A percentile compares a stretch with the other conserved stretches of the same genome.
These are phyloP conservation scores for Fusarium nisikadoi DNA, from an alignment of 2,329 filamentous ascomycete species.

Conservation along the genomic window DNA sequence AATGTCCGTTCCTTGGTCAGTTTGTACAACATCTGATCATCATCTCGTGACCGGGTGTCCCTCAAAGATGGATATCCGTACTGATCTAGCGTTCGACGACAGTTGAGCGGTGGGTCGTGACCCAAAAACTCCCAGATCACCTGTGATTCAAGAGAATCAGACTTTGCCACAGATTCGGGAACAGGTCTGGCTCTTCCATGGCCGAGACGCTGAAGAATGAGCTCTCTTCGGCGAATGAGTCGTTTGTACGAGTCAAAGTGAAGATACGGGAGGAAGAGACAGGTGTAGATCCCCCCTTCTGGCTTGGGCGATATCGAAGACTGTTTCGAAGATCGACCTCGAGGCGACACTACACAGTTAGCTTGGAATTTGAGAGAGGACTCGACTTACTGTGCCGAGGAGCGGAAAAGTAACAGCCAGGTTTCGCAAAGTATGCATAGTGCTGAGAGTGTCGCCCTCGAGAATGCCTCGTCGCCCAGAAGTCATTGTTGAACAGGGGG, in stretches of 20 bases:
- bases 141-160: conserved; percentile 66
- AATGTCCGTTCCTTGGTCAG: conserved; percentile 62
- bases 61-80: conserved; percentile 70
- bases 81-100: conserved; percentile 70
- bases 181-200: conserved; percentile 68
- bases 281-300: conserved; percentile 54
- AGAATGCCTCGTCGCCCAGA: conserved; percentile 61
- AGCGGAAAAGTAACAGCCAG: conserved; percentile 59
- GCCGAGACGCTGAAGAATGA: conserved; percentile 62
- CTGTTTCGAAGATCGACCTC: conserved; percentile 44
- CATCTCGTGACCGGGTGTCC: conserved; percentile 69
- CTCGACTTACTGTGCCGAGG: conserved; percentile 47
- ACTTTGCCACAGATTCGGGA: conserved; percentile 62
- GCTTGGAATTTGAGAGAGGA: neutral
- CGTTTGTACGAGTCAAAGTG: conserved; percentile 73
- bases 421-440: conserved; percentile 61
- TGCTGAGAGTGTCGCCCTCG: conserved; percentile 61
- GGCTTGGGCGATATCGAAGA: conserved; percentile 46
- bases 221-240: conserved; percentile 64
- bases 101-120: conserved; percentile 69
- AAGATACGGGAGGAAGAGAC: conserved; percentile 67
- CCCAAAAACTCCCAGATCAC: conserved; percentile 72
- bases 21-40: conserved; percentile 76
- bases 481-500: conserved; percentile 57
- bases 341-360: conserved; percentile 50